Percentiles rank a stretch among this genome's conserved stretches.
Conservation (phyloP, 2,329 filamentous ascomycete genomes). For the Microcyclosporella mali region DNA sequence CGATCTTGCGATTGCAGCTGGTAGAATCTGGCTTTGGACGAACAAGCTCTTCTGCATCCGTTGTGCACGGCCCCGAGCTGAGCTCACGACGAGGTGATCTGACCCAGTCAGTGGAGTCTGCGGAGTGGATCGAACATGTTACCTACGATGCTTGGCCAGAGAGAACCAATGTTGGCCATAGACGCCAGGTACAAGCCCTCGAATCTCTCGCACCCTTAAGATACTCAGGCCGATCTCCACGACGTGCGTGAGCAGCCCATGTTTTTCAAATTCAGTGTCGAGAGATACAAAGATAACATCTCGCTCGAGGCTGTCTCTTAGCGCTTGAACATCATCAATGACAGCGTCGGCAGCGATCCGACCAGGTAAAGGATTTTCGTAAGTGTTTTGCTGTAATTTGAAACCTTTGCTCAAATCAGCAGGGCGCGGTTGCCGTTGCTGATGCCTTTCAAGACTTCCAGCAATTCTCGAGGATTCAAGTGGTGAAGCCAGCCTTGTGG, state of each 20-base stretch:
- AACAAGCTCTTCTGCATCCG: slow-evolving; percentile 9
- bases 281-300: slow-evolving; percentile 56
- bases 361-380: neutral
- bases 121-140: too few relatives aligned
- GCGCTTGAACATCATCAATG: neutral
- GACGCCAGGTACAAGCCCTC: slow-evolving; percentile 50
- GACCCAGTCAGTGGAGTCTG: neutral
- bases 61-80: neutral
- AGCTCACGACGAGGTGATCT: slow-evolving; percentile 12
- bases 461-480: too few relatives aligned
- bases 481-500: too few relatives aligned
- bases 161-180: slow-evolving; percentile 59
- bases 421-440: too few relatives aligned
- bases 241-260: slow-evolving; percentile 47
- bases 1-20: slow-evolving; percentile 2
- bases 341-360: neutral
- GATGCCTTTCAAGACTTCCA: too few relatives aligned
- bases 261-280: slow-evolving; percentile 75
- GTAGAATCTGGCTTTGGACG: slow-evolving; percentile 8
- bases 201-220: slow-evolving; percentile 57
- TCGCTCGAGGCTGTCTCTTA: neutral
- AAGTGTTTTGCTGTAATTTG: neutral
- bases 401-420: neutral
- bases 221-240: slow-evolving; percentile 79
- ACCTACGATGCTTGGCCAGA: slow-evolving; percentile 44